Conservation (phyloP, 2,329 filamentous ascomycete species). For the Cercospora sp. region DNA sequence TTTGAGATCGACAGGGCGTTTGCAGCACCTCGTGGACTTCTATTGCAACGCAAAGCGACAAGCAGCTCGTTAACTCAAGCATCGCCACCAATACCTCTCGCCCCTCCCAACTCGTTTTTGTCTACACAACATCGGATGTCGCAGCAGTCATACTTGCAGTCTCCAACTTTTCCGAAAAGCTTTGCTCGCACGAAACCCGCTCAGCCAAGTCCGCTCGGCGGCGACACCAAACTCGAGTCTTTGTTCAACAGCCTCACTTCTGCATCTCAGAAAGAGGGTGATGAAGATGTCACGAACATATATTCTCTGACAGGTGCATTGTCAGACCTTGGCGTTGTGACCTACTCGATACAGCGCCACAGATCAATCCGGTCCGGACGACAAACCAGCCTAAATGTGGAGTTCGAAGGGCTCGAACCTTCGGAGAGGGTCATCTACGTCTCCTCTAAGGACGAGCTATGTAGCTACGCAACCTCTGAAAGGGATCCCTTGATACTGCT, state of each 20-base stretch:
- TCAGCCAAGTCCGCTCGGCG: slow-evolving; percentile 32
- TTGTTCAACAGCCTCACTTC: slow-evolving; percentile 34
- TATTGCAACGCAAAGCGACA: slow-evolving; percentile 78
- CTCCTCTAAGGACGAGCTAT: slow-evolving; percentile 63
- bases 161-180: slow-evolving; percentile 36
- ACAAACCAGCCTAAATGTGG: slow-evolving; percentile 42
- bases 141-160: slow-evolving; percentile 39
- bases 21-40: slow-evolving; percentile 76
- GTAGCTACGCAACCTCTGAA: slow-evolving; percentile 39
- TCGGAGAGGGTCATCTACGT: slow-evolving; percentile 84
- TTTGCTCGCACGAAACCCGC: slow-evolving; percentile 25
- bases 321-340: slow-evolving; percentile 77
- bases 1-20: slow-evolving; percentile 91
- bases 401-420: slow-evolving; percentile 66
- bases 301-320: slow-evolving; percentile 85
- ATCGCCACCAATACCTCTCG: slow-evolving; percentile 50
- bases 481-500: slow-evolving; percentile 63
- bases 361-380: slow-evolving; percentile 31
- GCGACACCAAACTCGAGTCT: slow-evolving; percentile 30
- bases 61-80: slow-evolving; percentile 44
- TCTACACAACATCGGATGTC: slow-evolving; percentile 60
- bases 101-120: slow-evolving; percentile 81
- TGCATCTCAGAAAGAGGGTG: slow-evolving; percentile 17
- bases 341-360: slow-evolving; percentile 34
- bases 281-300: slow-evolving; percentile 67